Evolutionary conservation across 2,329 filamentous ascomycete genomes (phyloP), one percentile per base, ranked within the genome.

Genomic region (Alternaria incomplexa): DNA sequence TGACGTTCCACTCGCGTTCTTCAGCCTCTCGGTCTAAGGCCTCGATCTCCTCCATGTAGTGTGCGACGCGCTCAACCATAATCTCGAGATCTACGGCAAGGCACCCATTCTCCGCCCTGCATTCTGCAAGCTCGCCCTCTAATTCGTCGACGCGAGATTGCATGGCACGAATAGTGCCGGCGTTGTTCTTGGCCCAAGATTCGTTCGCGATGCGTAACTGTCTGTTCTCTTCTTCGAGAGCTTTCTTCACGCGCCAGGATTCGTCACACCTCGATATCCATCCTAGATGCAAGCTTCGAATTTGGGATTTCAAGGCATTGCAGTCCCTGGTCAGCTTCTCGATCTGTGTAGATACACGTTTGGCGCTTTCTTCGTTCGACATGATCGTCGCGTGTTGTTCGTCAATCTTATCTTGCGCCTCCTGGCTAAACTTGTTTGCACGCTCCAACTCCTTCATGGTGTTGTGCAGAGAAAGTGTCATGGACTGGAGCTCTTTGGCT

Each of bases 401-500:
- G 13, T 53, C 47, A n/a, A 53, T 23, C 47, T 58, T 28, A 10
- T 47, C 32, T n/a, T 58, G 46, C 40, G 45, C 32, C 11, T 46
- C 40, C 11, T 54, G 32, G 22, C 32, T 28, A 13, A 40, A 54
- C 22, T 17, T 26, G 17, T 54, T 54, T 4, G 52, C 52, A 25
- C 25, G 22, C 36, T n/a, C 25, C 13, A 53, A 15, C 20, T 23
- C 25, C 23, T 26, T 30, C 32, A 43, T 47, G 15, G 20, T 40
- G 13, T 4, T 25, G 8, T 54, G 28, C 11, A 43, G 36, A 8
- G 23, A 43, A 12, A 23, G 13, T 22, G 59, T 62, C 59, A 62
- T 58, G 9, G 47, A 48, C 22, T 45, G 54, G 8, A 62, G 54
- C 40, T 62, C 59, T 15, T 47, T 43, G 15, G 54, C 36, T 28